These are phyloP conservation scores for Choiromyces venosus DNA, from an alignment of 495 filamentous ascomycete species.

Conservation along the genomic window DNA sequence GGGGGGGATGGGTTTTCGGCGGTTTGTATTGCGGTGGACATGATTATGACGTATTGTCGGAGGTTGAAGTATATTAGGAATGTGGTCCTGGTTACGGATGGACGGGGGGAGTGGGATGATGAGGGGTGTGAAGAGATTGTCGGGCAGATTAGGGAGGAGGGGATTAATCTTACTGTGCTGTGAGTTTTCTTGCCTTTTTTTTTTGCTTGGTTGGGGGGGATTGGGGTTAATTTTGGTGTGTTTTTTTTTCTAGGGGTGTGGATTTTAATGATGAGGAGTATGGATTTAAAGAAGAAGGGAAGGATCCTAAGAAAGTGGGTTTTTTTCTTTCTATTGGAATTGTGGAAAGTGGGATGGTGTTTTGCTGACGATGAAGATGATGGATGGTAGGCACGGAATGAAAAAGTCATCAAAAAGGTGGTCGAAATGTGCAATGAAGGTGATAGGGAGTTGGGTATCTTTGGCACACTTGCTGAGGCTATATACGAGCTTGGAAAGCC, in stretches of 20 bases:
- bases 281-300: slow-evolving; percentile 90
- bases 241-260: slow-evolving; percentile 58
- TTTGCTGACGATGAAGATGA: slow-evolving; percentile 19
- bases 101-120: slow-evolving; percentile 61
- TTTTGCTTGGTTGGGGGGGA: neutral
- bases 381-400: slow-evolving; percentile 50
- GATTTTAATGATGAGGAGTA: slow-evolving; percentile 93
- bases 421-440: slow-evolving; percentile 50
- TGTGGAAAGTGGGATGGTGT: neutral
- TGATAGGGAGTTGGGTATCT: slow-evolving; percentile 52
- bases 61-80: slow-evolving; percentile 80
- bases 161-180: slow-evolving; percentile 75
- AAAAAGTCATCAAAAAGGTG: slow-evolving; percentile 58
- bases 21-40: slow-evolving; percentile 72
- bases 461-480: slow-evolving; percentile 79
- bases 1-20: slow-evolving; percentile 83
- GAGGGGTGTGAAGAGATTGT: slow-evolving; percentile 62
- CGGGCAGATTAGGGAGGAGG: slow-evolving; percentile 62
- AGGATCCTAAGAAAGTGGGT: slow-evolving; percentile 59
- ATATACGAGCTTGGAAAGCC: slow-evolving; percentile 66
- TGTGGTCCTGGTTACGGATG: slow-evolving; percentile 83
- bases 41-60: slow-evolving; percentile 78
- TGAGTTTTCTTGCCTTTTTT: slow-evolving; percentile 51
- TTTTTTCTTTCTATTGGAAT: neutral
- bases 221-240: neutral